Evolutionary conservation across 1,284 basidiomycete species (phyloP), one percentile per base, ranked within the genome.

Genomic region (Ganoderma lingzhi): DNA sequence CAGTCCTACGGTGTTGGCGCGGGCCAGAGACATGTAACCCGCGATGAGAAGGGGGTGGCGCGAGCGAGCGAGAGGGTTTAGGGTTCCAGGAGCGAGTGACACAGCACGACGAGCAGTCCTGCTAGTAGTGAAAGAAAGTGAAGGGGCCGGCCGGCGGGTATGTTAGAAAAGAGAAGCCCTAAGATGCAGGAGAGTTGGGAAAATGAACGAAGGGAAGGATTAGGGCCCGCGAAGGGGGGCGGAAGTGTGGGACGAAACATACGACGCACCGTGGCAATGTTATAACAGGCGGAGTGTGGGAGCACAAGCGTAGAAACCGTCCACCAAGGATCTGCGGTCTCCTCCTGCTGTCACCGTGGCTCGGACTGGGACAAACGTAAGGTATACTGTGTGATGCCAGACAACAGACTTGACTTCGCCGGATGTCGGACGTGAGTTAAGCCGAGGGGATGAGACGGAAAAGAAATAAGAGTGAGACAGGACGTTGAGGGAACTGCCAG

Each of bases 1-100:
- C 32, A 80, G 75, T 55, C 78, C 78, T 55, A 76, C 55, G 62
- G 72, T 74, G n/a, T n/a, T 28, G 55, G 76, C 71, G 41, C 78
- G 68, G 5, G 75, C 69, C 61, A 73, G 72, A 53, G 77, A 74
- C 77, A 78, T 79, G 58, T 42, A 70, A 69, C 61, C 44, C 61
- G 48, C 23, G 30, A 6, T 32, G 28, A 28, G 58, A 53, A 51
- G n/a, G 48, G 55, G 3, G 39, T 28, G 10, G n/a, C 30, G 39
- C 59, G 44, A 30, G 28, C 56, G 30, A 19, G 37, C 62, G 17
- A 35, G 37, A 35, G 48, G 1, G 42, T 63, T 14, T 14, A 32
- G 37, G 15, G 32, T 30, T 23, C 63, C 56, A 53, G 63, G 67
- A 41, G 66, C 66, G 58, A 17, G 48, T n/a, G 65, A 53, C 64